Percentiles rank a stretch among this genome's conserved stretches.
Evolutionary conservation across 1,284 basidiomycete genomes (phyloP).

Genomic region (Athelia psychrophila): DNA sequence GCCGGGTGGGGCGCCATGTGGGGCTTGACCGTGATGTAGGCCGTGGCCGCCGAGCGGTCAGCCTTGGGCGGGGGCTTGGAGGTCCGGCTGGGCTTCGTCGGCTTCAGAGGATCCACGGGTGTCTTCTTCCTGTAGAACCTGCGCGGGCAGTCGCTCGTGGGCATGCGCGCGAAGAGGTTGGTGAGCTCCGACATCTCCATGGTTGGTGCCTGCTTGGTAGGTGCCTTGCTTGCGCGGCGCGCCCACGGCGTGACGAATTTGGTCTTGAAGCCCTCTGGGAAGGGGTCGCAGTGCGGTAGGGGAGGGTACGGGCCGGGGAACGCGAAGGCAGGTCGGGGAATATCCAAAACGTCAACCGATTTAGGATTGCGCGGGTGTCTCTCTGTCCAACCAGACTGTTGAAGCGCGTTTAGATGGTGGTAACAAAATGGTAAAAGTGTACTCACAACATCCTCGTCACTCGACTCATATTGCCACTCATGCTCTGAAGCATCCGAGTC

Average conservation of each 20-base stretch:
- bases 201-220: not conserved
- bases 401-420: not conserved
- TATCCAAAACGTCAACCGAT: constrained; percentile 10
- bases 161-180: constrained; percentile 11
- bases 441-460: constrained; percentile 5
- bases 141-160: constrained; percentile 4
- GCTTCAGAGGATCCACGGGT: not conserved
- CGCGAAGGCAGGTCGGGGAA: constrained; percentile 26
- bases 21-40: constrained; percentile 4
- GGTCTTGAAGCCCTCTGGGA: constrained; percentile 15
- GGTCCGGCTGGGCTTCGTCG: not conserved
- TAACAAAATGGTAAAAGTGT: not conserved
- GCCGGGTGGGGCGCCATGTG: constrained; percentile 6
- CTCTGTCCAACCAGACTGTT: not conserved
- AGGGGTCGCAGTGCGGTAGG: constrained; percentile 20
- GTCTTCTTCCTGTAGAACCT: not conserved
- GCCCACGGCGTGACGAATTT: constrained; percentile 20
- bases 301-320: constrained; percentile 33
- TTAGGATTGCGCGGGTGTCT: not conserved
- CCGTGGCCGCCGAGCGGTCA: constrained; percentile 7
- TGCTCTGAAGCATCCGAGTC: constrained; percentile 13
- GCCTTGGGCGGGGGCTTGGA: not conserved
- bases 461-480: constrained; percentile 13
- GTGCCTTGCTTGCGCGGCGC: constrained; percentile 9
- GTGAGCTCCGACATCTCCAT: constrained; percentile 15